Evolutionary conservation across 2,329 filamentous ascomycete genomes (phyloP).

Genomic region (Apiospora marii): DNA sequence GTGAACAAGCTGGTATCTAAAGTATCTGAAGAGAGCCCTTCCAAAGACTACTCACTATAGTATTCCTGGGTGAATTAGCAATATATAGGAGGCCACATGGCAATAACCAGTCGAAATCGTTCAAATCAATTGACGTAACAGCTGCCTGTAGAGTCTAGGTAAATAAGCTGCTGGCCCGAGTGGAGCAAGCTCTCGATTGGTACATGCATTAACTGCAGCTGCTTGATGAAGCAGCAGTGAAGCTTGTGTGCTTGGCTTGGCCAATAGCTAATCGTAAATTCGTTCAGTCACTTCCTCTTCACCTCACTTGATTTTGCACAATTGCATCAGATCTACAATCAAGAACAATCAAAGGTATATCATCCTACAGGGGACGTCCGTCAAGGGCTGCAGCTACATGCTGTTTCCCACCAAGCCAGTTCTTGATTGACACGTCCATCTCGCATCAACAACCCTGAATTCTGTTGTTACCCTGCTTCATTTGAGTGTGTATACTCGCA

Average conservation of each 20-base stretch:
- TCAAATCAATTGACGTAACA: neutral
- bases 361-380: neutral
- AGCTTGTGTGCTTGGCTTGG: neutral
- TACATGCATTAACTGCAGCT: neutral
- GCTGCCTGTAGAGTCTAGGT: neutral
- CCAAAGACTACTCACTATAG: too few relatives aligned
- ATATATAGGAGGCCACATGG: neutral
- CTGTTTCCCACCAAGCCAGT: neutral
- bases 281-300: neutral
- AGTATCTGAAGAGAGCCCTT: too few relatives aligned
- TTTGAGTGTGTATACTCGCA: neutral
- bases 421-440: neutral
- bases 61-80: neutral
- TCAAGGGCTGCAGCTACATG: conserved; percentile 5
- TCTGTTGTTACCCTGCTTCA: neutral
- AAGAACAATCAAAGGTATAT: neutral
- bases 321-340: neutral
- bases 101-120: neutral
- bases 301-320: neutral
- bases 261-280: neutral
- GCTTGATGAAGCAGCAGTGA: neutral
- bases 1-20: too few relatives aligned
- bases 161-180: neutral
- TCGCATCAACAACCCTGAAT: neutral
- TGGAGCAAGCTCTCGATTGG: neutral